Base-by-base conservation (phyloP, 805 yeast species). In the Saccharomycopsis schoenii region DNA sequence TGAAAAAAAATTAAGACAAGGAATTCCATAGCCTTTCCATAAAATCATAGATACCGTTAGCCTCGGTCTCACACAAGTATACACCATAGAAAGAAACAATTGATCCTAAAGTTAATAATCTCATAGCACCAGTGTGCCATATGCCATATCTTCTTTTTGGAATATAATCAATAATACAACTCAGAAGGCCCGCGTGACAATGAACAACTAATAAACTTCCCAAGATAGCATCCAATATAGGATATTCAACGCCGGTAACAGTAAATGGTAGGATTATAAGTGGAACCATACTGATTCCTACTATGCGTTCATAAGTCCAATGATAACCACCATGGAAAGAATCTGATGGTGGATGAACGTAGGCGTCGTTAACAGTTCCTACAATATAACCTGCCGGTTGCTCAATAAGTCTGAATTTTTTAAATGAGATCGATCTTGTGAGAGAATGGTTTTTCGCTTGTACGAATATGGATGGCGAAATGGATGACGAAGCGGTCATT, bases 91-190 rank as follows among this genome's bases (percentile, higher is more conserved):
- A 81, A 17, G 85, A 83, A 50, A 86, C 73, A 29, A 80, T 78
- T 25, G 89, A 78, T 55, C 94, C 93, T 29, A 83, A 70, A 43
- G 83, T 76, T 69, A 88, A 76, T 56, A 84, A 68, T 66, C 79
- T 78, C 80, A 81, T 81, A 61, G 89, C 88, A 62, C 71, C 72
- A 61, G 75, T 77, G 73, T 86, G 89, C 79, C 81, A 79, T 40
- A 77, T 65, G 15, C 92, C 91, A 68, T 80, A 88, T 41, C 84
- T 88, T 75, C 93, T 81, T 69, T 76, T 75, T 58, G 93, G 94
- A 60, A 88, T 84, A 74, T 87, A 86, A 72, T 88, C 94, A 61
- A 81, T 80, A 67, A 88, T 88, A 77, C 94, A 86, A 52, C 89
- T 78, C 68, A 83, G 84, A 77, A 87, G 83, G 2, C 94, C 96